These are phyloP conservation scores for Periconia sp. DNA, from an alignment of 2,329 filamentous ascomycete genomes.

Conservation along the genomic window DNA sequence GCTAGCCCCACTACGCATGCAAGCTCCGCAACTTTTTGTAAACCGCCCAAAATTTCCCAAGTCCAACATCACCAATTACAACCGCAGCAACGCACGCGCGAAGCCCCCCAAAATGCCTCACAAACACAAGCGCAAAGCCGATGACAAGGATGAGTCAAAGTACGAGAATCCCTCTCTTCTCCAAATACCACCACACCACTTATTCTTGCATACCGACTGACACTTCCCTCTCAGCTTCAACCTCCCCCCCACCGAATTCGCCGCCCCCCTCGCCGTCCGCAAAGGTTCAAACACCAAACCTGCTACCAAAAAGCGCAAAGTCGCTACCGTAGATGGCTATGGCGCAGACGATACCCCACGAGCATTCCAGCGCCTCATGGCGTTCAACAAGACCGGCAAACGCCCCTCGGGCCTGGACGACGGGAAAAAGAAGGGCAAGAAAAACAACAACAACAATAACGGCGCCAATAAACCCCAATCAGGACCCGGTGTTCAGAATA, in stretches of 20 bases:
- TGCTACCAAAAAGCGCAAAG: constrained; percentile 40
- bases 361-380: constrained; percentile 85
- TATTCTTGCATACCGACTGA: constrained; percentile 6
- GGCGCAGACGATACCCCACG: constrained; percentile 79
- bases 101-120: constrained; percentile 67
- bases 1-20: constrained; percentile 4
- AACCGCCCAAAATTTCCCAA: constrained; percentile 3
- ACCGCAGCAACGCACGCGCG: neutral
- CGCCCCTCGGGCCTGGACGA: constrained; percentile 67
- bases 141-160: constrained; percentile 38
- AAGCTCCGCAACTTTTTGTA: constrained; percentile 5
- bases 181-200: neutral
- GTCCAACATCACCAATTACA: neutral
- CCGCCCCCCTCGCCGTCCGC: constrained; percentile 60
- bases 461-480: constrained; percentile 1
- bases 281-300: constrained; percentile 44
- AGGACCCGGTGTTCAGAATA: constrained; percentile 6
- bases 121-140: constrained; percentile 73
- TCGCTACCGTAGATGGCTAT: constrained; percentile 53
- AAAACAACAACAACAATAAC: constrained; percentile 48
- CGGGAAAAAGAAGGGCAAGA: constrained; percentile 55
- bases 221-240: constrained; percentile 55
- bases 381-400: constrained; percentile 63
- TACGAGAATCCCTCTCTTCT: constrained; percentile 21
- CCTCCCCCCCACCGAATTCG: constrained; percentile 62